Evolutionary conservation across 768 basidiomycete genomes (phyloP).

Genomic region (Trametes gibbosa): DNA sequence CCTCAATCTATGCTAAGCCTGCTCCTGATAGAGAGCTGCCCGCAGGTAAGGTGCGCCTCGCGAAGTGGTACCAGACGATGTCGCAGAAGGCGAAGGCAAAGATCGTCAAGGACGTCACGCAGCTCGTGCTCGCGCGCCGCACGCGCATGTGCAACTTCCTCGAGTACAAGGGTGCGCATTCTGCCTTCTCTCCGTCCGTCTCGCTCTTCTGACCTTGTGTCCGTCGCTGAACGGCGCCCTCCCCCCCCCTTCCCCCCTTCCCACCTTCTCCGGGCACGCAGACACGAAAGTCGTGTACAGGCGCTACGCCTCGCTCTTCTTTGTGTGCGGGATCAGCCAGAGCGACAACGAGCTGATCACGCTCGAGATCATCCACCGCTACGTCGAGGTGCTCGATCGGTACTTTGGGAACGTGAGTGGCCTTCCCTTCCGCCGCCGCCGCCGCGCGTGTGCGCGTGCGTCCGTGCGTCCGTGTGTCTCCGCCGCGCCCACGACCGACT

Average conservation of each 20-base stretch:
- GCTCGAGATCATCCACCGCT: conserved; percentile 91
- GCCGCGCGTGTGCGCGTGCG: conserved; percentile 81
- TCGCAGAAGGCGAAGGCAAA: conserved; percentile 78
- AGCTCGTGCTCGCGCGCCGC: conserved; percentile 83
- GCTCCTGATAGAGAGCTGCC: background rate
- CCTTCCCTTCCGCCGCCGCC: no score
- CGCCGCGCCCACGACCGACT: background rate
- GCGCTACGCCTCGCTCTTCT: conserved; percentile 94
- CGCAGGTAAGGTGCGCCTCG: conserved; percentile 86
- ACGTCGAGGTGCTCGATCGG: conserved; percentile 83
- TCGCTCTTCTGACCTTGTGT: background rate
- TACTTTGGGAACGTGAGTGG: conserved; percentile 80
- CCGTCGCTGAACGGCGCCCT: no score
- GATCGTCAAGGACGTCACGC: conserved; percentile 94
- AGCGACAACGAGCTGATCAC: conserved; percentile 90
- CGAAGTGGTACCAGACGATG: conserved; percentile 94
- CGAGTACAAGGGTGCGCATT: conserved; percentile 84
- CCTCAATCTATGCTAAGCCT: background rate
- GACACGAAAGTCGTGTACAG: conserved; percentile 90
- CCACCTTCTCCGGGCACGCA: no score
- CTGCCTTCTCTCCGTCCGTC: background rate
- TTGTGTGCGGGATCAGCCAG: conserved; percentile 82
- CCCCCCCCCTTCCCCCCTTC: no score
- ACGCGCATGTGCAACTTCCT: conserved; percentile 95
- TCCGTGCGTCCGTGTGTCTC: no score